Conservation (phyloP, 495 filamentous ascomycete genomes). For the Penicillium pulvis region DNA sequence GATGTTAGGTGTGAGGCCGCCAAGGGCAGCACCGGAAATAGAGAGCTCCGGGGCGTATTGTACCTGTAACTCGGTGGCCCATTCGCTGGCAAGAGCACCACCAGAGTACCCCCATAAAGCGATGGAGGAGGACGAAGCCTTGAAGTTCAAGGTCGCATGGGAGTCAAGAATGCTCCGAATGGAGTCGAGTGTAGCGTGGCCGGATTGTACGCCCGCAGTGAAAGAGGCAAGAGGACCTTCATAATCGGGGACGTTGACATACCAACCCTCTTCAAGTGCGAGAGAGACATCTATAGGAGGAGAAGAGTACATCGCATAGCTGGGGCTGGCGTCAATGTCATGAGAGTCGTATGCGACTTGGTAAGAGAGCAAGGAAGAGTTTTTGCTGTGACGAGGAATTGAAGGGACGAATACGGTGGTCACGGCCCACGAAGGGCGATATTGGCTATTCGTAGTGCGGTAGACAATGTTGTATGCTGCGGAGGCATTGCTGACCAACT, state of each 20-base stretch:
- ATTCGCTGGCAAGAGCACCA: conserved; percentile 48
- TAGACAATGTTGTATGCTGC: not conserved
- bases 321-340: not conserved
- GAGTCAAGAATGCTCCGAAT: conserved; percentile 41
- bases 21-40: conserved; percentile 15
- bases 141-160: not conserved
- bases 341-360: not conserved
- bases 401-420: not conserved
- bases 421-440: conserved; percentile 1
- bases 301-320: not conserved
- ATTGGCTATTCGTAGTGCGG: conserved; percentile 1
- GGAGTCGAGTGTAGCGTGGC: conserved; percentile 49
- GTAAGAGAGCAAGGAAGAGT: not conserved
- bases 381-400: not conserved
- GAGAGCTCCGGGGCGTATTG: conserved; percentile 49
- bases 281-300: not conserved
- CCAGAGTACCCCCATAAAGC: conserved; percentile 55
- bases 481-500: not conserved
- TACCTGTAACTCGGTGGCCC: conserved; percentile 47
- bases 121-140: conserved; percentile 16
- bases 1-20: conserved; percentile 15
- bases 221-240: conserved; percentile 47
- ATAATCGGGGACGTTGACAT: conserved; percentile 43
- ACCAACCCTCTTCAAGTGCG: not conserved
- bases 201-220: conserved; percentile 38